Evolutionary conservation across 805 yeast species (phyloP), one percentile per base, ranked within the genome.

Genomic region (Nakazawaea peltata): DNA sequence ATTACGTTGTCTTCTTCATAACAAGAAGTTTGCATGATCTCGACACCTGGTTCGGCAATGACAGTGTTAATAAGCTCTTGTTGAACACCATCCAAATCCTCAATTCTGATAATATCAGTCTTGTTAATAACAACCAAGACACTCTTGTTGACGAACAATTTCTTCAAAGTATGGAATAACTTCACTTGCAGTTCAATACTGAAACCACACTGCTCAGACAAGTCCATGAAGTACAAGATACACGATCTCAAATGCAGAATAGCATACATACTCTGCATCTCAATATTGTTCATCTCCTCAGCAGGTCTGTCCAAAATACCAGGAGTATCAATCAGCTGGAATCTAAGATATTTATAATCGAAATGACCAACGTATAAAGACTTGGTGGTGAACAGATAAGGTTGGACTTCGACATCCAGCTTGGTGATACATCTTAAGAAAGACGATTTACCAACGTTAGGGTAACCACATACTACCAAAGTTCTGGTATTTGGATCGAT

Each of bases 401-500:
- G 99, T 63, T 92, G 98, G 42, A 92, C 98, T 56, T 92, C 99
- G 41, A 92, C 99, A 52, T 92, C 97, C 26, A 97, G 97, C 52
- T 94, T 84, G 44, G 99, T 92, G 63, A 92, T 84, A 59, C 92
- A 77, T 54, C 77, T 73, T 61, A 92, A 71, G 64, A 92, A 92
- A 12, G 96, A 86, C 11, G 98, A 92, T 64, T 92, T 92, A 65
- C 99, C 99, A 42, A 92, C 99, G 61, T 92, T 92, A 39, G 99
- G 99, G 64, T 92, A 92, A 43, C 99, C 99, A 67, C 99, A 92
- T 54, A 92, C 90, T 53, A 92, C 72, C 49, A 92, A 68, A 17
- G 99, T 92, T 69, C 99, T 82, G 38, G 99, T 92, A 64, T 92
- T 92, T 56, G 99, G 99, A 61, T 92, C 98, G 58, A 92, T 92